phyloP scores from a whole-genome alignment of 2,329 filamentous ascomycete genomes.

The Penicillium sumatraense region DNA sequence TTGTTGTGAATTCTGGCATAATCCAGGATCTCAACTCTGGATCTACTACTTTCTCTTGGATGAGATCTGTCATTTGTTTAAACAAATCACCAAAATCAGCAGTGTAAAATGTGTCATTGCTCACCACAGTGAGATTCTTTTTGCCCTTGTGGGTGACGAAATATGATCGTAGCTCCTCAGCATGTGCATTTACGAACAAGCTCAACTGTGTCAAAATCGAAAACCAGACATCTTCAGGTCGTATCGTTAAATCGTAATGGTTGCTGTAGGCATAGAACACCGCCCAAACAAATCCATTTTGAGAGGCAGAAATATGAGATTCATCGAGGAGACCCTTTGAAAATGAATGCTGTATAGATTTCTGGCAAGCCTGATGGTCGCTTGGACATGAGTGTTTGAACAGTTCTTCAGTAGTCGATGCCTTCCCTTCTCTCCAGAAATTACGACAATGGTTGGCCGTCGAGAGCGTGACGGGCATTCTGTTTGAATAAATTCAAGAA shows the following conservation, averaged over 20 bases:
- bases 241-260: conserved; percentile 52
- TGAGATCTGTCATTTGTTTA: conserved; percentile 40
- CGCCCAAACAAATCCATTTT: conserved; percentile 18
- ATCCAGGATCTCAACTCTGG: conserved; percentile 52
- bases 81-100: conserved; percentile 35
- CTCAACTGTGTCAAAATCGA: conserved; percentile 56
- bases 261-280: conserved; percentile 15
- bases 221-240: conserved; percentile 61
- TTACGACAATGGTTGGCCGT: not conserved
- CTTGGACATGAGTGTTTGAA: not conserved
- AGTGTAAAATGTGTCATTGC: conserved; percentile 18
- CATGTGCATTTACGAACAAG: conserved; percentile 52
- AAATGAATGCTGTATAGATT: not conserved
- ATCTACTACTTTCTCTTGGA: conserved; percentile 50
- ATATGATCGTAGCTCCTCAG: conserved; percentile 47
- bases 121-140: conserved; percentile 43
- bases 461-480: not conserved
- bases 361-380: not conserved
- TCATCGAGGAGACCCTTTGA: not conserved
- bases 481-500: too few relatives aligned
- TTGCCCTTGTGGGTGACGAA: conserved; percentile 53
- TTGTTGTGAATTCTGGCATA: conserved; percentile 58
- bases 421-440: not conserved
- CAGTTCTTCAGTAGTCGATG: not conserved
- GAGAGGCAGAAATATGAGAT: conserved; percentile 2